Evolutionary conservation across 768 basidiomycete species (phyloP).

Genomic region (Mycena galericulata): DNA sequence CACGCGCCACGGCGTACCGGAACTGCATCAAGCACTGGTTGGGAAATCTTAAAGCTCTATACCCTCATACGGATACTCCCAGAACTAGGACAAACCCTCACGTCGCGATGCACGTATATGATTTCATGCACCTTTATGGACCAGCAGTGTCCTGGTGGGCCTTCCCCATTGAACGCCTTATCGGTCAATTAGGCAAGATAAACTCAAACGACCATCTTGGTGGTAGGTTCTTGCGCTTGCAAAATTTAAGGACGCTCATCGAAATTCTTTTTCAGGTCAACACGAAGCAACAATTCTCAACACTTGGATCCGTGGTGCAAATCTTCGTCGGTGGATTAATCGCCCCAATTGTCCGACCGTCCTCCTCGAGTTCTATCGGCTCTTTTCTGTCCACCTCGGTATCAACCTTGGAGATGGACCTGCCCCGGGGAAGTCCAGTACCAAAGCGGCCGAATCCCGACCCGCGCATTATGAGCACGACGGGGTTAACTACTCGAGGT

Average conservation of each 20-base stretch:
- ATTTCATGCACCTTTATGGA: conserved; percentile 49
- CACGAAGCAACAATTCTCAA: conserved; percentile 23
- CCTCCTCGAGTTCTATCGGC: conserved; percentile 12
- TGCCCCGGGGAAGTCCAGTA: background rate
- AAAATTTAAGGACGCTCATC: background rate
- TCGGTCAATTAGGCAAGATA: conserved; percentile 49
- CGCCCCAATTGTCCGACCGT: conserved; percentile 31
- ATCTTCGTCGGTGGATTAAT: conserved; percentile 35
- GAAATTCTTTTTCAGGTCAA: conserved; percentile 1
- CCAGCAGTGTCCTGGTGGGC: conserved; percentile 52
- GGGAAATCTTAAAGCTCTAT: conserved; percentile 33
- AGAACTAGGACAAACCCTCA: conserved; percentile 20
- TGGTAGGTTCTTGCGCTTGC: conserved; percentile 14
- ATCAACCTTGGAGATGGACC: conserved; percentile 4
- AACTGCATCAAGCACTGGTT: conserved; percentile 39
- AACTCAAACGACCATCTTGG: conserved; percentile 47
- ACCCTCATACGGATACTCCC: conserved; percentile 37
- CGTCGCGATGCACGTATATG: conserved; percentile 43
- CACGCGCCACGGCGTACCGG: conserved; percentile 15
- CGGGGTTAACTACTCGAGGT: conserved; percentile 4
- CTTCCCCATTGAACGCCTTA: conserved; percentile 52
- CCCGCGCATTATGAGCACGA: background rate
- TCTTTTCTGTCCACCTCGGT: conserved; percentile 20
- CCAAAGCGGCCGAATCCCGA: background rate
- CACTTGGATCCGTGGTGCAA: conserved; percentile 19